Percentiles rank a stretch among this genome's conserved stretches.
Evolutionary conservation across 352 stramenopile genomes (phyloP).

Genomic region (Pythium folliculosum): DNA sequence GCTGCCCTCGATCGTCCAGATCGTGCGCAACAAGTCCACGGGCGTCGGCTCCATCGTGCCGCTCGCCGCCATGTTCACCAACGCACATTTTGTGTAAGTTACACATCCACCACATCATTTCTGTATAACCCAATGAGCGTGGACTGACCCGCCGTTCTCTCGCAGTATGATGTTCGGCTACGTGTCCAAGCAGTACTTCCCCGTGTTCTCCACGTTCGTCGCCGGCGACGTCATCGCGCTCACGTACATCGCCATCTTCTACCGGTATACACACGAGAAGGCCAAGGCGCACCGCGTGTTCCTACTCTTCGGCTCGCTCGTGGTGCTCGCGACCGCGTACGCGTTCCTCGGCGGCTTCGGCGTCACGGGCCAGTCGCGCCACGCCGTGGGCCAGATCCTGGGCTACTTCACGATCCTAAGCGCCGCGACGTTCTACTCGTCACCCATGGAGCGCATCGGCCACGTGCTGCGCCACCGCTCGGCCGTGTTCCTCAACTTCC

Average conservation of each 20-base stretch:
- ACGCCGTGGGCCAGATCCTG: constrained; percentile 32
- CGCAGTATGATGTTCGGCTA: constrained; percentile 42
- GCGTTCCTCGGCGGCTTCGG: constrained; percentile 38
- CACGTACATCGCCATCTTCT: constrained; percentile 51
- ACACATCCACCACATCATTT: constrained; percentile 20
- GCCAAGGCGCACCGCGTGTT: constrained; percentile 43
- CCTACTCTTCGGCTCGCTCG: constrained; percentile 17
- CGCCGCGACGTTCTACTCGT: constrained; percentile 48
- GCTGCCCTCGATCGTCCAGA: constrained; percentile 33
- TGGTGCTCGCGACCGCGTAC: constrained; percentile 41
- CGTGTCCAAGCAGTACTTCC: constrained; percentile 39
- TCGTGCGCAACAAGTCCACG: constrained; percentile 37
- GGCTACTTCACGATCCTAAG: constrained; percentile 45
- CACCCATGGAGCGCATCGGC: constrained; percentile 50
- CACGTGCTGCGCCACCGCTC: constrained; percentile 52
- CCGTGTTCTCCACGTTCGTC: constrained; percentile 45
- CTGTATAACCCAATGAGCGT: neutral
- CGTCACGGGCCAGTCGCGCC: constrained; percentile 35
- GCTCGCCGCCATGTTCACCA: constrained; percentile 44
- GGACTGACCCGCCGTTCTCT: constrained; percentile 11
- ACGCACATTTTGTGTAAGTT: constrained; percentile 38
- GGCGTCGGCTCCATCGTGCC: constrained; percentile 52
- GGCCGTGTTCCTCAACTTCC: constrained; percentile 50
- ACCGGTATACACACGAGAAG: constrained; percentile 41
- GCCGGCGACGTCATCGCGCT: constrained; percentile 42